Evolutionary conservation across 2,329 filamentous ascomycete genomes (phyloP).

Genomic region (Paracamarosporium sp.): DNA sequence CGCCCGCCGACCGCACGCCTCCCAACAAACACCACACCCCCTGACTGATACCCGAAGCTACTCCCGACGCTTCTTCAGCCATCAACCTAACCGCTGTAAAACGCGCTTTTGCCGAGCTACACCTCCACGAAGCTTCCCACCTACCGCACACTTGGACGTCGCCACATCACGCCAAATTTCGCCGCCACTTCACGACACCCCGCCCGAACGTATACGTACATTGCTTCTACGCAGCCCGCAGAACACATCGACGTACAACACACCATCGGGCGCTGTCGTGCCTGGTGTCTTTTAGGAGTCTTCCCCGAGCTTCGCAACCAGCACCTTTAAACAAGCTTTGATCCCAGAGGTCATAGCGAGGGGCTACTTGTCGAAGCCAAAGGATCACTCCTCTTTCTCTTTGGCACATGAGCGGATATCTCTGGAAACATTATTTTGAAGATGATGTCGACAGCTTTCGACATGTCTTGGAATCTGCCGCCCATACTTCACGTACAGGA

Average conservation of each 20-base stretch:
- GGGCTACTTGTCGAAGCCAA: constrained; percentile 68
- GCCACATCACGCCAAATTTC: constrained; percentile 16
- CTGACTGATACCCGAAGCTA: not conserved
- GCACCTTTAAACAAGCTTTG: constrained; percentile 93
- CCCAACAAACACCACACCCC: constrained; percentile 2
- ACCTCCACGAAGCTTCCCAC: constrained; percentile 2
- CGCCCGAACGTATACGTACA: not conserved
- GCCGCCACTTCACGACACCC: constrained; percentile 3
- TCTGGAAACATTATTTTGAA: constrained; percentile 97
- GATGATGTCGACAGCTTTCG: constrained; percentile 97
- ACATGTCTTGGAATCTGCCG: constrained; percentile 79
- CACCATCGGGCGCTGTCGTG: constrained; percentile 34
- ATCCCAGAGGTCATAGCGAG: constrained; percentile 89
- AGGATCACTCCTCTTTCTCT: constrained; percentile 48
- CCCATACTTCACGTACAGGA: constrained; percentile 62
- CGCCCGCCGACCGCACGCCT: constrained; percentile 19
- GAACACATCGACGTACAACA: constrained; percentile 19
- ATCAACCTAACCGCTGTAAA: not conserved
- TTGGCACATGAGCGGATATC: constrained; percentile 87
- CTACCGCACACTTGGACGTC: constrained; percentile 7
- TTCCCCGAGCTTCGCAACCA: constrained; percentile 56
- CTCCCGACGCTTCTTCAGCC: not conserved
- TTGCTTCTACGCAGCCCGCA: not conserved
- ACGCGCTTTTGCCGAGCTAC: not conserved
- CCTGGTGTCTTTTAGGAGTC: constrained; percentile 40